Evolutionary conservation across 2,329 filamentous ascomycete species (phyloP), one percentile per base, ranked within the genome.

Genomic region (Uncinocarpus reesii): DNA sequence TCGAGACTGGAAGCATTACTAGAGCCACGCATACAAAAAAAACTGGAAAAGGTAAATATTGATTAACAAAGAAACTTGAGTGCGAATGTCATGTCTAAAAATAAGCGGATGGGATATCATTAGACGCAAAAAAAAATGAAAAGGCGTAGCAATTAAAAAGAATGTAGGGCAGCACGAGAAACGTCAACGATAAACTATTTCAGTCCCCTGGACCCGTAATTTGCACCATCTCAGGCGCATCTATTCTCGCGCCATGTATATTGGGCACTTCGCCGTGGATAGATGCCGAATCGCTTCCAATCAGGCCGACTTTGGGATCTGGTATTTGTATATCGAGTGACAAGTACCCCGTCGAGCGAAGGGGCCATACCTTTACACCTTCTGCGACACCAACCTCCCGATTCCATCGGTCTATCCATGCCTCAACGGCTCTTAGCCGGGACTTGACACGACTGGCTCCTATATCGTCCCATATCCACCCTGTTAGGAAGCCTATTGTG

Each of bases 391-490:
- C 75, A 7, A 73, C 66, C 53, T 86, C 78, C 7, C 64, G 62
- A 63, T 98, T 98, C 89, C 90, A 95, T 51, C 80, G 75, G 55
- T 93, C 84, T 47, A 98, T 77, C 80, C 86, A 95, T 31, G 65
- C 66, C 67, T 98, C 92, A 15, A 95, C 69, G 7, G 70, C 74
- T 48, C 74, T 76, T 38, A 95, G 65, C 48, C 81, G 76, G 18
- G 73, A 71, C 70, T 96, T 96, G 51, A 84, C 77, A 7, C 76
- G 80, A 2, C 85, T 85, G 29, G 86, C 68, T 1, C 90, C 88
- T 18, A 90, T 59, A 62, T 96, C 90, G 51, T 98, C 92, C 87
- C 88, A 96, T 28, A 96, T 60, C 86, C 89, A 98, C 18, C 90
- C 86, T 0, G 92, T 96, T 28, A 88, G 67, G 3, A 93, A 72